Evolutionary conservation across 352 stramenopile genomes (phyloP).

Genomic region (Phytopythium oedochilum): DNA sequence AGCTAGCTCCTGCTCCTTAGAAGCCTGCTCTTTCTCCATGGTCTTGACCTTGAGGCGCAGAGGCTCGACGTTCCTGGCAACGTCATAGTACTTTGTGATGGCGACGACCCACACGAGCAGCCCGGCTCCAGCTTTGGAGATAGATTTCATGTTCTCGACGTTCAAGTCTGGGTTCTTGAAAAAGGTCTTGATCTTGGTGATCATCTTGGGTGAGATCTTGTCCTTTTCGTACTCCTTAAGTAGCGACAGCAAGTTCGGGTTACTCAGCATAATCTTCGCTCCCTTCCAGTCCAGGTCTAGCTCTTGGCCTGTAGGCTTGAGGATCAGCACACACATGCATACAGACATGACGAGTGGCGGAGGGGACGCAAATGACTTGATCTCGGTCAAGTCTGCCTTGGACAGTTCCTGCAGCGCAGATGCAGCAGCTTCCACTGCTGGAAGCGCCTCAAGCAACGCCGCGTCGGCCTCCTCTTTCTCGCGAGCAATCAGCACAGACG

Average conservation of each 20-base stretch:
- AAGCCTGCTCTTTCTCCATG: slow-evolving; percentile 90
- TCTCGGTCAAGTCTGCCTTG: slow-evolving; percentile 93
- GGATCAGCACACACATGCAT: slow-evolving; percentile 90
- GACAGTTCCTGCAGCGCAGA: slow-evolving; percentile 92
- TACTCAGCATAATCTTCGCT: slow-evolving; percentile 94
- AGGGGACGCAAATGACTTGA: slow-evolving; percentile 94
- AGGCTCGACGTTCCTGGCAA: slow-evolving; percentile 93
- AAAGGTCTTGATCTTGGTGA: slow-evolving; percentile 93
- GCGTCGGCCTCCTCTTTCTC: slow-evolving; percentile 94
- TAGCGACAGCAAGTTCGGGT: slow-evolving; percentile 87
- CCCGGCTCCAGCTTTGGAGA: slow-evolving; percentile 87
- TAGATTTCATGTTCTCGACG: slow-evolving; percentile 94
- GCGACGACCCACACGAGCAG: slow-evolving; percentile 93
- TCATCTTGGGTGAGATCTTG: slow-evolving; percentile 95
- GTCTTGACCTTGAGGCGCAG: slow-evolving; percentile 90
- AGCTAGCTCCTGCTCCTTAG: slow-evolving; percentile 87
- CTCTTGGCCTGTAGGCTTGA: slow-evolving; percentile 90
- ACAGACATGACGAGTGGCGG: slow-evolving; percentile 91
- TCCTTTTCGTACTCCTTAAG: slow-evolving; percentile 96
- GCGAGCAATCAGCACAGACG: slow-evolving; percentile 86
- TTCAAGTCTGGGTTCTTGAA: slow-evolving; percentile 93
- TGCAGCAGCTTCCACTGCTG: slow-evolving; percentile 91
- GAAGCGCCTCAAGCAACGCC: slow-evolving; percentile 90
- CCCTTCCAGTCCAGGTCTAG: slow-evolving; percentile 93
- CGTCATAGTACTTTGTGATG: slow-evolving; percentile 95